Evolutionary conservation across 805 yeast genomes (phyloP).

Genomic region (Dipodascus geniculatus): DNA sequence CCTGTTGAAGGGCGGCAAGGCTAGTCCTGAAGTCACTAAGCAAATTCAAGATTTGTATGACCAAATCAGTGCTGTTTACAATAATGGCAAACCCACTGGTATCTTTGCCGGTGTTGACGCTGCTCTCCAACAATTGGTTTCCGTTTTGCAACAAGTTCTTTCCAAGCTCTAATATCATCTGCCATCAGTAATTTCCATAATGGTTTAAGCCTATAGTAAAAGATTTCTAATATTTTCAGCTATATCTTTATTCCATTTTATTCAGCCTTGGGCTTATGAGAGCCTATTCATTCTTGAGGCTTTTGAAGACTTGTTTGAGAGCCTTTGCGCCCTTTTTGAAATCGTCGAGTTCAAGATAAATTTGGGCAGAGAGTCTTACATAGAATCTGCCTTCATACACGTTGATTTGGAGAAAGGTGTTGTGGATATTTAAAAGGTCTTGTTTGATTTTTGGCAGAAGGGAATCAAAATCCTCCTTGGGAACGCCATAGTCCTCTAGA

Average conservation of each 20-base stretch:
- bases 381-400: conserved; percentile 32
- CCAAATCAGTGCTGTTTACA: neutral
- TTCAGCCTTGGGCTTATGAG: too few relatives aligned
- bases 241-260: too few relatives aligned
- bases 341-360: conserved; percentile 47
- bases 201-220: too few relatives aligned
- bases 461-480: conserved; percentile 12
- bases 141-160: neutral
- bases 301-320: conserved; percentile 25
- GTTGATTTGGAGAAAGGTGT: conserved; percentile 38
- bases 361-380: conserved; percentile 47
- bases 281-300: too few relatives aligned
- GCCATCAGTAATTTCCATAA: too few relatives aligned
- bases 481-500: conserved; percentile 14
- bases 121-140: neutral
- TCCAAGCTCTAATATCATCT: too few relatives aligned
- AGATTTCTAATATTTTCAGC: too few relatives aligned
- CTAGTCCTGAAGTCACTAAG: neutral
- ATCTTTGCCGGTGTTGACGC: neutral
- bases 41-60: neutral
- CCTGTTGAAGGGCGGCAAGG: neutral
- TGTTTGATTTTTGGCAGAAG: conserved; percentile 14
- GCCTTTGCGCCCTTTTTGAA: conserved; percentile 35
- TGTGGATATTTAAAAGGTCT: conserved; percentile 12
- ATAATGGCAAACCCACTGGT: neutral